Conservation (phyloP, 768 basidiomycete genomes). For the Boletus fagicola region DNA sequence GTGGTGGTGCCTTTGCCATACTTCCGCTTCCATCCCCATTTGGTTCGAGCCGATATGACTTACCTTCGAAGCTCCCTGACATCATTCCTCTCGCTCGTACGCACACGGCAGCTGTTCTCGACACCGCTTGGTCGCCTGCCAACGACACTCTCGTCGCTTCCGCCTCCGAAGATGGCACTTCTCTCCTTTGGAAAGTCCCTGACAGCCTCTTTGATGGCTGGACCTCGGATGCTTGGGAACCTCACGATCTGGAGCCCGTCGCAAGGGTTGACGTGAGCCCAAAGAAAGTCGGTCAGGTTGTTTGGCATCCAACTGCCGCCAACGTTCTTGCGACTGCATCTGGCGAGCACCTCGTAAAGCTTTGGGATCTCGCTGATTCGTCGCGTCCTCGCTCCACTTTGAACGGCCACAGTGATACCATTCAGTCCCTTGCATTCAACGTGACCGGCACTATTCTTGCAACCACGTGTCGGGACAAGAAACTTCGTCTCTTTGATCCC, state of each 20-base stretch:
- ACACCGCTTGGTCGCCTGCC: conserved; percentile 96
- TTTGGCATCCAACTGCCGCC: conserved; percentile 89
- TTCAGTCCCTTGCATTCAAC: conserved; percentile 85
- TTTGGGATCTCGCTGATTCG: conserved; percentile 86
- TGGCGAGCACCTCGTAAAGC: conserved; percentile 83
- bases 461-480: conserved; percentile 91
- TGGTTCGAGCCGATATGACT: conserved; percentile 43
- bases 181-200: conserved; percentile 88
- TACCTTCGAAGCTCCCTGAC: conserved; percentile 86
- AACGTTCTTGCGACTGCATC: conserved; percentile 80
- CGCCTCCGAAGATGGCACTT: conserved; percentile 91
- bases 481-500: conserved; percentile 90
- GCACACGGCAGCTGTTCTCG: conserved; percentile 81
- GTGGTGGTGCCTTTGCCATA: conserved; percentile 93
- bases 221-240: conserved; percentile 80
- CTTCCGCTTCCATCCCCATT: conserved; percentile 81
- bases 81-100: conserved; percentile 88
- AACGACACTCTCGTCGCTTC: conserved; percentile 90
- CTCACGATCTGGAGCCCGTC: conserved; percentile 84
- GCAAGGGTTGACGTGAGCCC: conserved; percentile 72
- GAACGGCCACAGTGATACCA: conserved; percentile 78
- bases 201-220: conserved; percentile 72
- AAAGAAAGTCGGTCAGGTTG: conserved; percentile 90
- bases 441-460: conserved; percentile 75
- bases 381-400: conserved; percentile 63